Conservation (phyloP, 257 asterid species). For the Lycium ferocissimum region DNA sequence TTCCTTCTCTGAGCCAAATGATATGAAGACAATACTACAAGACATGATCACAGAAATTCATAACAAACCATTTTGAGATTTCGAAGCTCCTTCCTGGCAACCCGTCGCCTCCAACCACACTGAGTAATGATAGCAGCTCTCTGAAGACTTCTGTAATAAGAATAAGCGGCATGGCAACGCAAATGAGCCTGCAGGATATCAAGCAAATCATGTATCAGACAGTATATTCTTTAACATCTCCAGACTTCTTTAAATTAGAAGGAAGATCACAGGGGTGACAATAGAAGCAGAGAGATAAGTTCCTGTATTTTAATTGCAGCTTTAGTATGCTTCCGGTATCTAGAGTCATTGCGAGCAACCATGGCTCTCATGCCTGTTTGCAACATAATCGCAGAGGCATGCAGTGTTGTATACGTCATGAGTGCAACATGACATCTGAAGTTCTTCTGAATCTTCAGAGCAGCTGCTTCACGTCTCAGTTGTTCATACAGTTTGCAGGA, state of each 20-base stretch:
- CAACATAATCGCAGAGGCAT: conserved; percentile 62
- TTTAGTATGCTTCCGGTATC: conserved; percentile 87
- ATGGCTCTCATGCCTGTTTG: conserved; percentile 98
- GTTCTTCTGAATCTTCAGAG: conserved; percentile 92
- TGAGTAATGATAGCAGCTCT: conserved; percentile 85
- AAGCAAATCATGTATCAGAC: conserved; percentile 35
- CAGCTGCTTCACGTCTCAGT: conserved; percentile 88
- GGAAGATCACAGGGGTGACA: conserved; percentile 5
- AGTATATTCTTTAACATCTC: neutral
- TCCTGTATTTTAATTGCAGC: conserved; percentile 95
- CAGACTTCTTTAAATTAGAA: conserved; percentile 7
- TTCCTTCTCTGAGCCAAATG: conserved; percentile 18
- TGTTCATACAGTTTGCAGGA: conserved; percentile 92
- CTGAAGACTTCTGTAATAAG: conserved; percentile 77
- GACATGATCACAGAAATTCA: neutral
- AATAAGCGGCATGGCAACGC: conserved; percentile 71
- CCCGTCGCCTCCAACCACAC: conserved; percentile 94
- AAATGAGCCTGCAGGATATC: conserved; percentile 65
- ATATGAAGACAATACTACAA: neutral
- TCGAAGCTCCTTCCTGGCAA: conserved; percentile 94
- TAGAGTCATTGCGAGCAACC: conserved; percentile 83
- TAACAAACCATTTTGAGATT: conserved; percentile 77
- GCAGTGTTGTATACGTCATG: conserved; percentile 66
- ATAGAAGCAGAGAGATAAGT: conserved; percentile 32
- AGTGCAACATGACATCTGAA: conserved; percentile 70